Evolutionary conservation across 768 basidiomycete species (phyloP).

Genomic region (Auricularia sp.): DNA sequence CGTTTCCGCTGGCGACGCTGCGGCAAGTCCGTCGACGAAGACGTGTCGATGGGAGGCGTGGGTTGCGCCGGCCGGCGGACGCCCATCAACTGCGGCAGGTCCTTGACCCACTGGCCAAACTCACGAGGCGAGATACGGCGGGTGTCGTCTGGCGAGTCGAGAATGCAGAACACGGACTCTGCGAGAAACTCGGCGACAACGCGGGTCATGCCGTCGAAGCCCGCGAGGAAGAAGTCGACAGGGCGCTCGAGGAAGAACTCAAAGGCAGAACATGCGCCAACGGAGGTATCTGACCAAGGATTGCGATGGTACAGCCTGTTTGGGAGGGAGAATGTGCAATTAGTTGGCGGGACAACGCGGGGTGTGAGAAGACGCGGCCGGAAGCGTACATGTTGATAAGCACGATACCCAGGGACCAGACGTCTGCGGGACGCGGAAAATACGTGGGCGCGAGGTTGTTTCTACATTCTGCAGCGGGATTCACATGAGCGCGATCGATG

Average conservation of each 20-base stretch:
- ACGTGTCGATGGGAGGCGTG: not conserved
- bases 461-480: slow-evolving; percentile 65
- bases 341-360: slow-evolving; percentile 5
- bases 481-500: not conserved
- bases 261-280: slow-evolving; percentile 65
- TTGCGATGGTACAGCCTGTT: slow-evolving; percentile 91
- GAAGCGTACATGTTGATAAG: slow-evolving; percentile 86
- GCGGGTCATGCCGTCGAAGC: slow-evolving; percentile 83
- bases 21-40: slow-evolving; percentile 19
- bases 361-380: not conserved
- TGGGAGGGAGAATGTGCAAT: slow-evolving; percentile 1
- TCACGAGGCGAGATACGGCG: slow-evolving; percentile 67
- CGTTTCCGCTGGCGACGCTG: slow-evolving; percentile 60
- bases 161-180: slow-evolving; percentile 71
- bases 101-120: slow-evolving; percentile 78
- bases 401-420: slow-evolving; percentile 98
- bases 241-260: slow-evolving; percentile 68
- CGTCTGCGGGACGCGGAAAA: slow-evolving; percentile 88
- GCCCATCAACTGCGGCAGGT: slow-evolving; percentile 65
- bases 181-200: slow-evolving; percentile 84
- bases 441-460: slow-evolving; percentile 95
- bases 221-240: slow-evolving; percentile 74
- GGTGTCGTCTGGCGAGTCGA: slow-evolving; percentile 53
- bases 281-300: slow-evolving; percentile 92
- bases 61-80: not conserved